Evolutionary conservation across 306 rosid species (phyloP).

Genomic region (Ammopiptanthus mongolicus): DNA sequence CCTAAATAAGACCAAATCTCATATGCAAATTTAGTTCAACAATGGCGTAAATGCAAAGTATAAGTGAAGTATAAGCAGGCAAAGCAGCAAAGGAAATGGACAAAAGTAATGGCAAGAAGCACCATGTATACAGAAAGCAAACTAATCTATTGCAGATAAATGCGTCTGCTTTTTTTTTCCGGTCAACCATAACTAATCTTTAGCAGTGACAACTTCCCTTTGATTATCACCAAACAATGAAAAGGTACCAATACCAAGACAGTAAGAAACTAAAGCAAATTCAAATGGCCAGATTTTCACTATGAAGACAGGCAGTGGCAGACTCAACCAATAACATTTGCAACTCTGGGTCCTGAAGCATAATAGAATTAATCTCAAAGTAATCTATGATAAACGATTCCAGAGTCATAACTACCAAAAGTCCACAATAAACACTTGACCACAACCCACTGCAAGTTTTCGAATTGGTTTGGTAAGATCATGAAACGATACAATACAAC

Average conservation of each 20-base stretch:
- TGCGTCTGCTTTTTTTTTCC: neutral
- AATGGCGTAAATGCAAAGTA: slow-evolving; percentile 3
- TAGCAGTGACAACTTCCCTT: neutral
- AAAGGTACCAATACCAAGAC: neutral
- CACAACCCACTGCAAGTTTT: neutral
- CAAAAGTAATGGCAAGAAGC: neutral
- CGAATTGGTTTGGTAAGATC: neutral
- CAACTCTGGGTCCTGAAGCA: slow-evolving; percentile 9
- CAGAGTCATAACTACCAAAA: neutral
- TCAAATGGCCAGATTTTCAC: neutral
- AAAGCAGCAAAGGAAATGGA: neutral
- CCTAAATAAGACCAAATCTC: slow-evolving; percentile 15
- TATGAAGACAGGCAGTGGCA: neutral
- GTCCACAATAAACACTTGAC: slow-evolving; percentile 2
- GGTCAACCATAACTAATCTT: neutral
- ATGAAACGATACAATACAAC: neutral
- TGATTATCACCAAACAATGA: neutral
- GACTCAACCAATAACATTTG: neutral
- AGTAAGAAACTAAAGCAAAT: neutral
- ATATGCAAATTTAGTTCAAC: neutral
- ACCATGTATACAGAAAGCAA: neutral
- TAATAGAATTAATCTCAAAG: neutral
- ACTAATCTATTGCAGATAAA: neutral
- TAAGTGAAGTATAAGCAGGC: neutral
- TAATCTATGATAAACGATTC: neutral